Percentiles rank a stretch among this genome's conserved stretches.
Conservation (phyloP, 192 early-diverging fungal genomes). For the Coemansia sp. region DNA sequence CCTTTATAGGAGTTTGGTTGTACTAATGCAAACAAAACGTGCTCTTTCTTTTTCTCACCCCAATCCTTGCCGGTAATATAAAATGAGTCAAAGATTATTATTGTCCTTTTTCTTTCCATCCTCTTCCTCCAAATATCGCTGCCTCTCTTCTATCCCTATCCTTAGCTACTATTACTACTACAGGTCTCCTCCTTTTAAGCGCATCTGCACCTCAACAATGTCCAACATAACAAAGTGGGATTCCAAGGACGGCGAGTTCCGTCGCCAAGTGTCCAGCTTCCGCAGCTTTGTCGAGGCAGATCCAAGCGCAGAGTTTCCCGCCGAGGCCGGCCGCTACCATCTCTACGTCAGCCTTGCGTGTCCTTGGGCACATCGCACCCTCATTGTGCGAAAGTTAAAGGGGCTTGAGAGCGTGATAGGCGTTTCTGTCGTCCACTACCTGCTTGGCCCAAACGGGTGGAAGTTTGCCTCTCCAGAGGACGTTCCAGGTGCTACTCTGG, state of each 20-base stretch:
- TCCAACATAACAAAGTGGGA: constrained; percentile 60
- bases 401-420: constrained; percentile 83
- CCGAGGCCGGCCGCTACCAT: constrained; percentile 82
- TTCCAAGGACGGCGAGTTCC: constrained; percentile 77
- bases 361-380: constrained; percentile 84
- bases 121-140: not conserved
- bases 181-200: not conserved
- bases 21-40: not conserved
- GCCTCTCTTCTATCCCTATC: not conserved
- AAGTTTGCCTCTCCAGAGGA: constrained; percentile 71
- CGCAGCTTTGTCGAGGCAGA: constrained; percentile 60
- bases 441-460: constrained; percentile 81
- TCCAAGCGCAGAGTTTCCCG: constrained; percentile 64
- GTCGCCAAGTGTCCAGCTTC: constrained; percentile 72
- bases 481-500: constrained; percentile 74
- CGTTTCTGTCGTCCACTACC: constrained; percentile 83
- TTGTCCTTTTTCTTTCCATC: not conserved
- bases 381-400: constrained; percentile 87
- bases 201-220: not conserved
- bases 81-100: not conserved
- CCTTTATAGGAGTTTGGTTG: too few relatives aligned
- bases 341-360: constrained; percentile 71
- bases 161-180: not conserved
- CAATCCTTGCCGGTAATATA: not conserved
- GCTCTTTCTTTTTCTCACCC: not conserved